Percentiles rank a stretch among this genome's conserved stretches.
Evolutionary conservation across 495 filamentous ascomycete genomes (phyloP).

Genomic region (Zalerion maritima): DNA sequence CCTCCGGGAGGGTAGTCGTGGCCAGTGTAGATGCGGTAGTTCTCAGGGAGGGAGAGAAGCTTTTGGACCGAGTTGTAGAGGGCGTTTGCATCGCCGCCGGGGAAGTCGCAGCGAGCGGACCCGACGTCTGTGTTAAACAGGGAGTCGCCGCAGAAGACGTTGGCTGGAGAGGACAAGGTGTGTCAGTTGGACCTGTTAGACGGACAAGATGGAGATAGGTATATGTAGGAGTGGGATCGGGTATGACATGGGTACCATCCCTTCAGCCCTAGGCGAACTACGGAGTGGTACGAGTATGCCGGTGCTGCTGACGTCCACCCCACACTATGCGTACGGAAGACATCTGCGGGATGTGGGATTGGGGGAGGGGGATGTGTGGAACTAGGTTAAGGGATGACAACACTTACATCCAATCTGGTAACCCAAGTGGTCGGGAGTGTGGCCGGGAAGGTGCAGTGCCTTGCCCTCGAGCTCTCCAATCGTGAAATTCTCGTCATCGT

Average conservation of each 20-base stretch:
- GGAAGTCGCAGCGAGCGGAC: conserved; percentile 46
- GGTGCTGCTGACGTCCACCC: no score
- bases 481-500: conserved; percentile 36
- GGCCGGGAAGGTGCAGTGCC: conserved; percentile 42
- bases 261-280: no score
- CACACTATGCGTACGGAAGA: no score
- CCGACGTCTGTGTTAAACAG: conserved; percentile 46
- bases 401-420: conserved; percentile 36
- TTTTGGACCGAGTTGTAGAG: conserved; percentile 31
- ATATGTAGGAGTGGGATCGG: no score
- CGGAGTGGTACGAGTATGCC: no score
- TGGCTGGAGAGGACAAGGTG: conserved; percentile 13
- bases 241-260: no score
- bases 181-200: background rate
- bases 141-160: conserved; percentile 48
- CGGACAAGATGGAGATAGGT: no score
- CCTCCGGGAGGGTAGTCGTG: conserved; percentile 31
- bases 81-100: conserved; percentile 31
- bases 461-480: conserved; percentile 32
- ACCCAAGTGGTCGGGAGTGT: conserved; percentile 48
- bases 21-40: conserved; percentile 25
- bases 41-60: conserved; percentile 29
- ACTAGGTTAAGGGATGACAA: background rate
- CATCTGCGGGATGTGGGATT: no score
- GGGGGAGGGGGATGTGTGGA: background rate